phyloP scores from a whole-genome alignment of 495 filamentous ascomycete genomes.

The Penicillium dipodomyicola region DNA sequence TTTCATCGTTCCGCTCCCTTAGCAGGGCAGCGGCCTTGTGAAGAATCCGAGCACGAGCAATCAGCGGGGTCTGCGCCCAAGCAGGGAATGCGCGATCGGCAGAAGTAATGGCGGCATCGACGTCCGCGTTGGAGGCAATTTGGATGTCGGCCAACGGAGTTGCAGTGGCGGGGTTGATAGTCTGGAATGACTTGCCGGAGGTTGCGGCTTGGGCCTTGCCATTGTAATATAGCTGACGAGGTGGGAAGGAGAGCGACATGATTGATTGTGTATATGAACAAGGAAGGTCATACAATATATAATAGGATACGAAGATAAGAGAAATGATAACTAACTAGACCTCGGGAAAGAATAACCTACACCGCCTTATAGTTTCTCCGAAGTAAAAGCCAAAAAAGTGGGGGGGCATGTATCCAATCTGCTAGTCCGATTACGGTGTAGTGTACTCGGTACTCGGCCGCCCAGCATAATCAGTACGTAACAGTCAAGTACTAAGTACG shows the following conservation, averaged over 20 bases:
- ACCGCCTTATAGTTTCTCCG: constrained; percentile 5
- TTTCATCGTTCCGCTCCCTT: constrained; percentile 65
- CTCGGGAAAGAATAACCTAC: neutral
- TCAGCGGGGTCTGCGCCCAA: constrained; percentile 64
- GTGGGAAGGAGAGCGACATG: constrained; percentile 45
- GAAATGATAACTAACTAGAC: neutral
- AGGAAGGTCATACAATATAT: too few species aligned
- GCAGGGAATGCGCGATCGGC: constrained; percentile 60
- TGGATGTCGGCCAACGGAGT: constrained; percentile 62
- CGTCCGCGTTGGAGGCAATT: constrained; percentile 58
- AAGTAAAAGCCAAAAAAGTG: neutral
- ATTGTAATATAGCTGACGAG: constrained; percentile 65
- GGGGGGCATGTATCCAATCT: neutral
- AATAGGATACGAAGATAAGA: neutral
- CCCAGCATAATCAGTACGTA: neutral
- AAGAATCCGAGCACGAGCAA: constrained; percentile 67
- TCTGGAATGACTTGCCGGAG: constrained; percentile 61
- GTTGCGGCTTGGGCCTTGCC: constrained; percentile 58
- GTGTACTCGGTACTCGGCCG: constrained; percentile 6
- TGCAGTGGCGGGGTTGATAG: constrained; percentile 66
- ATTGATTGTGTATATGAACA: neutral
- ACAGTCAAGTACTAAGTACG: constrained; percentile 6
- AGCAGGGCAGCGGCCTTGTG: constrained; percentile 64
- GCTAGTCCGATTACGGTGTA: too few species aligned
- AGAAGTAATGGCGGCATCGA: constrained; percentile 63